These are phyloP conservation scores for Ogataea sp. DNA, from an alignment of 805 yeast genomes.

Conservation along the genomic window DNA sequence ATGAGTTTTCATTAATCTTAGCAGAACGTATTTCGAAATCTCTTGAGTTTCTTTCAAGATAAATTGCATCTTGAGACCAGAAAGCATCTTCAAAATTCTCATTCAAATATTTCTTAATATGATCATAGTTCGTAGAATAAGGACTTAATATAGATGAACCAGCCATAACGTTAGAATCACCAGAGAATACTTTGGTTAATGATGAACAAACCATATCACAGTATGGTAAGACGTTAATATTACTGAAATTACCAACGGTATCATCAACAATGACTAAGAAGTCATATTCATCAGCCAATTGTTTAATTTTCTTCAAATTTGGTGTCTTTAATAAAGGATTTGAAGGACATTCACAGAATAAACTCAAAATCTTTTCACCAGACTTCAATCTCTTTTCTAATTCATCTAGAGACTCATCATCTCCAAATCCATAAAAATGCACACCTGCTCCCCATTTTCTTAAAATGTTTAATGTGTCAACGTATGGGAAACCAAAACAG, in stretches of 20 bases:
- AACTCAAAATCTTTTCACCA: slow-evolving; percentile 63
- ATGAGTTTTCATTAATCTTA: slow-evolving; percentile 49
- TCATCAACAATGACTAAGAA: slow-evolving; percentile 89
- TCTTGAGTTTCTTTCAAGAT: slow-evolving; percentile 86
- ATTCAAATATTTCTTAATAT: slow-evolving; percentile 42
- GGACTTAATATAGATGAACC: slow-evolving; percentile 83
- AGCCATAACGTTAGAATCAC: slow-evolving; percentile 93
- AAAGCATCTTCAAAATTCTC: slow-evolving; percentile 61
- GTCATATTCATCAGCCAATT: slow-evolving; percentile 57
- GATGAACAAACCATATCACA: slow-evolving; percentile 87
- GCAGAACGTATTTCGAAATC: slow-evolving; percentile 66
- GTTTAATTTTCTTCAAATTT: slow-evolving; percentile 54
- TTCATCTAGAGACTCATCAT: slow-evolving; percentile 55
- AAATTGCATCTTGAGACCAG: slow-evolving; percentile 94
- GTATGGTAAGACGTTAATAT: slow-evolving; percentile 70
- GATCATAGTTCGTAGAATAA: slow-evolving; percentile 37
- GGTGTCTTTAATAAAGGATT: slow-evolving; percentile 90
- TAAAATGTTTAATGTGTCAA: slow-evolving; percentile 81
- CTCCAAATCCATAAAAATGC: slow-evolving; percentile 79
- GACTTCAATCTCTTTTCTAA: slow-evolving; percentile 52
- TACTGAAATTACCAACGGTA: slow-evolving; percentile 86
- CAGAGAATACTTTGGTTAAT: slow-evolving; percentile 85
- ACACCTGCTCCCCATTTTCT: slow-evolving; percentile 90
- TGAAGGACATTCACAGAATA: slow-evolving; percentile 91
- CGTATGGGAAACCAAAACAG: slow-evolving; percentile 95